Evolutionary conservation across 306 rosid genomes (phyloP), one percentile per base, ranked within the genome.

Genomic region (Pyrus bretschneideri): DNA sequence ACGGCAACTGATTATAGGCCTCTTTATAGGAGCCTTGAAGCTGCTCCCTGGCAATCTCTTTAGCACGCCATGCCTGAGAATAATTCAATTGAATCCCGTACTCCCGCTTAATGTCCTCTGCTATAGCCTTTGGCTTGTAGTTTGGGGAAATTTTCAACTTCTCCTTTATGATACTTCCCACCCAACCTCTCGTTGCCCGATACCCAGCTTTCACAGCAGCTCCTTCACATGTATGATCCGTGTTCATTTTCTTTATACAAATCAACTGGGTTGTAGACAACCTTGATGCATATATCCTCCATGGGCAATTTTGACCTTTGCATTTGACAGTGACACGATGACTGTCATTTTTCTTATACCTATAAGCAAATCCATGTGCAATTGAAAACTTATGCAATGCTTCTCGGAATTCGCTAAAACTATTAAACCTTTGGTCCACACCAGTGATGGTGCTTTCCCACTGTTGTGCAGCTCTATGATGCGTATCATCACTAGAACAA

Each of bases 31-130:
- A 95, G 77, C 99, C 97, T 84, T 90, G 99, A 51, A 95, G 96
- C 78, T 95, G 97, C 84, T 92, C 97, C 82, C 98, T 89, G 2
- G 97, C 98, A 79, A 95, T 90, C 88, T 92, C 97, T 85, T 95
- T 95, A 8, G 97, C 98, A 55, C 97, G 97, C 97, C 96, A 92
- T 68, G 98, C 98, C 91, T 95, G 97, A 66, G 98, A 95, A 83
- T 95, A 95, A 70, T 92, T 95, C 82, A 95, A 84, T 70, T 92
- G 96, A 77, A 95, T 89, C 70, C 98, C 98, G 73, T 92, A 95
- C 71, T 95, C 98, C 46, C 97, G 89, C 77, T 92, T 85, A 82
- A 95, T 92, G 84, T 92, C 97, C 61, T 89, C 89, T 19, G 97
- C 98, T 19, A 95, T 95, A 84, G 89, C 97, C 92, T 92, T 95